Conservation (phyloP, 495 filamentous ascomycete species). For the Aspergillus panamensis region DNA sequence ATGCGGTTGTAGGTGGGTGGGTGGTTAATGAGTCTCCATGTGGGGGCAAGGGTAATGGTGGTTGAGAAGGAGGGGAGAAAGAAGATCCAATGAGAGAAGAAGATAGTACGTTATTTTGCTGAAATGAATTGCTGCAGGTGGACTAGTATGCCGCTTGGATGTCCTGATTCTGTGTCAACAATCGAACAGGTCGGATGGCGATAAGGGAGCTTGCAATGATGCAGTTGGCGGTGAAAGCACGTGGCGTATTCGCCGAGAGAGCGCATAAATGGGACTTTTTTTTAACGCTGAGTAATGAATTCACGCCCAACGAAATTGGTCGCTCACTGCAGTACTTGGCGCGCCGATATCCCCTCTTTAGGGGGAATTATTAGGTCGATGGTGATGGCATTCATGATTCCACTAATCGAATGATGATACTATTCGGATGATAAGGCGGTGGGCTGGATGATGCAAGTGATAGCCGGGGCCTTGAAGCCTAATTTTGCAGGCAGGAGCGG, state of each 20-base stretch:
- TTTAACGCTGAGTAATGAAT: no score
- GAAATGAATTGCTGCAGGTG: background rate
- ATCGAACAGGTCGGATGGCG: background rate
- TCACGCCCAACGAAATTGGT: no score
- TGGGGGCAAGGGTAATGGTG: background rate
- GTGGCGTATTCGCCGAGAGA: background rate
- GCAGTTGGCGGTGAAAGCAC: conserved; percentile 12
- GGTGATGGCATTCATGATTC: no score
- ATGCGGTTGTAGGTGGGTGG: background rate
- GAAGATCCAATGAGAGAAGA: background rate
- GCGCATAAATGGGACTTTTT: background rate
- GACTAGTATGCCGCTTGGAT: background rate
- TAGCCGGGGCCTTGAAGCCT: no score
- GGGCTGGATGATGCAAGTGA: no score
- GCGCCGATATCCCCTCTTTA: no score
- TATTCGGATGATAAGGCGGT: no score
- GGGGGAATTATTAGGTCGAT: no score
- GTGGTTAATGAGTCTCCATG: background rate
- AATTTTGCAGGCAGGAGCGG: no score
- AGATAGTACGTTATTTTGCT: background rate
- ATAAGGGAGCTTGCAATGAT: background rate
- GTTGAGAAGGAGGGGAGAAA: background rate
- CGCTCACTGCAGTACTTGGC: no score
- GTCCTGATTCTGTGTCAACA: background rate
- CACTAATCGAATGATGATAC: no score